These are phyloP conservation scores for Nissolia schottii DNA, from an alignment of 306 rosid genomes.

Conservation along the genomic window DNA sequence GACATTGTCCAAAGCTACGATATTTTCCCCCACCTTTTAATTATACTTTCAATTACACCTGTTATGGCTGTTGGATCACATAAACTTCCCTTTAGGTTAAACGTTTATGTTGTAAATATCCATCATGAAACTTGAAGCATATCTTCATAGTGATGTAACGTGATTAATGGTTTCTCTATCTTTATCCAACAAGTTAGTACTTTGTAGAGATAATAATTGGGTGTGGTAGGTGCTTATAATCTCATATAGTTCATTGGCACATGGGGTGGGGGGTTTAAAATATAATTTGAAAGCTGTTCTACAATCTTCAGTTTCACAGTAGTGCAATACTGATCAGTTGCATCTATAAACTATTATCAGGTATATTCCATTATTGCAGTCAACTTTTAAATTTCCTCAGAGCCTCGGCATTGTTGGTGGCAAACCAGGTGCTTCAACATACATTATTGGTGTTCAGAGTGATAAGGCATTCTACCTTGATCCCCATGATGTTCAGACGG, in stretches of 20 bases:
- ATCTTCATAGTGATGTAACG: background rate
- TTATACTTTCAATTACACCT: background rate
- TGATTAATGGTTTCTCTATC: background rate
- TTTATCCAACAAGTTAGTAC: background rate
- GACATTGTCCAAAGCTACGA: slow-evolving; percentile 10
- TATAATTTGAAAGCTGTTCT: background rate
- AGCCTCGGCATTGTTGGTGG: slow-evolving; percentile 98
- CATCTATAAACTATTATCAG: slow-evolving; percentile 38
- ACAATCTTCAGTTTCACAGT: background rate
- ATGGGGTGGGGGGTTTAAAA: background rate
- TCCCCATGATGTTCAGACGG: slow-evolving; percentile 88
- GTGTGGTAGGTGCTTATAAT: background rate
- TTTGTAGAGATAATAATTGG: background rate
- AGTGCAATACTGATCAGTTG: slow-evolving; percentile 13
- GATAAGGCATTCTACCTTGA: slow-evolving; percentile 93
- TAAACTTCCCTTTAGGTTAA: background rate
- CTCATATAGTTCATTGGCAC: background rate
- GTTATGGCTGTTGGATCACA: background rate
- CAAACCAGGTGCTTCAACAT: slow-evolving; percentile 87
- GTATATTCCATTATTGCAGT: slow-evolving; percentile 79
- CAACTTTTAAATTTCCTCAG: slow-evolving; percentile 85
- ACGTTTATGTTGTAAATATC: background rate
- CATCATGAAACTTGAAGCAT: background rate
- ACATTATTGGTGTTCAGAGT: slow-evolving; percentile 83
- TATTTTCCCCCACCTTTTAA: background rate